Evolutionary conservation across 345 rosid genomes (phyloP).

Genomic region (Arabis alpina): DNA sequence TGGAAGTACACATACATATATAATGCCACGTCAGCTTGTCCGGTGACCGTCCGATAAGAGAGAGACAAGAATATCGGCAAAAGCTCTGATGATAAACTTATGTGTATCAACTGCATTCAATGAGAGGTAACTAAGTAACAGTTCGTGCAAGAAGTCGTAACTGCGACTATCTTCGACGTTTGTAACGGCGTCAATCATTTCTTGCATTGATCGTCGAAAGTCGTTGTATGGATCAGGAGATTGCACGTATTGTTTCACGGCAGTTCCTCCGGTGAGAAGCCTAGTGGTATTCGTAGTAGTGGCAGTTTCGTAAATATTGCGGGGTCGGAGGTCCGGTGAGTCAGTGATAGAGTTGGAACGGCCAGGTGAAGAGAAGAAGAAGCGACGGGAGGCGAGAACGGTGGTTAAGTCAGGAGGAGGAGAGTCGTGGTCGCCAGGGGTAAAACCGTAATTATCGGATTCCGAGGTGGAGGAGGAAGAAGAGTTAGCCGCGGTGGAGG

Average conservation of each 20-base stretch:
- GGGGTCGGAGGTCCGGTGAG: slow-evolving; percentile 41
- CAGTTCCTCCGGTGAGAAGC: slow-evolving; percentile 57
- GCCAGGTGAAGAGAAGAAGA: slow-evolving; percentile 94
- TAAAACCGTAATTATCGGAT: slow-evolving; percentile 21
- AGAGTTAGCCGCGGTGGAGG: slow-evolving; percentile 29
- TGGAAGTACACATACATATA: neutral
- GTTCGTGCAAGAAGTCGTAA: slow-evolving; percentile 77
- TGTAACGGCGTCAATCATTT: slow-evolving; percentile 84
- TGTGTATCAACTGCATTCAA: slow-evolving; percentile 72
- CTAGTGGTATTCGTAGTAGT: slow-evolving; percentile 1
- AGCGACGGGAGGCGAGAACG: slow-evolving; percentile 74
- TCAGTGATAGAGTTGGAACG: slow-evolving; percentile 87
- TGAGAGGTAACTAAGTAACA: slow-evolving; percentile 73
- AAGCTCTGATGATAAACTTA: slow-evolving; percentile 73
- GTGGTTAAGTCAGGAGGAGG: slow-evolving; percentile 69
- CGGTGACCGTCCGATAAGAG: slow-evolving; percentile 44
- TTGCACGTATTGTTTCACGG: slow-evolving; percentile 56
- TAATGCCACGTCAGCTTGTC: slow-evolving; percentile 35
- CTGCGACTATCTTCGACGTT: slow-evolving; percentile 46
- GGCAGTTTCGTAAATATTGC: slow-evolving; percentile 1
- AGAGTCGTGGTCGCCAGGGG: slow-evolving; percentile 25
- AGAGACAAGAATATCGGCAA: slow-evolving; percentile 63
- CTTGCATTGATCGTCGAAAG: slow-evolving; percentile 78
- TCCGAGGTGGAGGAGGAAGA: slow-evolving; percentile 33
- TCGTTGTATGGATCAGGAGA: slow-evolving; percentile 85